Base-by-base conservation (phyloP, 768 basidiomycete genomes). In the Mycena alexandri region DNA sequence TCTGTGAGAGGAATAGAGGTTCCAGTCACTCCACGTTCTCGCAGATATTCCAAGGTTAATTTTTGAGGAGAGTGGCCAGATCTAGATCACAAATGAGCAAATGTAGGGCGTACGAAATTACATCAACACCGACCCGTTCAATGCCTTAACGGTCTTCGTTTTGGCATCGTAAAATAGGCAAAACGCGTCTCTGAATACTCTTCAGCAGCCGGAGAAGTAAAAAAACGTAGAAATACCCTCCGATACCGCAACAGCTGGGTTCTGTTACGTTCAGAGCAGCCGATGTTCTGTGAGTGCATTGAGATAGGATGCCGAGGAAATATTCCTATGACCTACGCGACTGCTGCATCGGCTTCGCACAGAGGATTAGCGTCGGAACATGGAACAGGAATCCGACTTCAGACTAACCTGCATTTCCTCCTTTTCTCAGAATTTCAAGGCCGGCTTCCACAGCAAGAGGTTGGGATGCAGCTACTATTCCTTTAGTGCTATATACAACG, bases 251-350 rank as follows among this genome's bases (percentile, higher is more conserved):
- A 69, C 81, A 92, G 72, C 88, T 92, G 29, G 90, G 94, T 73
- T 96, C 94, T 0, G 94, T 95, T 41, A 98, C 90, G 77, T 98
- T 98, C 72, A 99, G 78, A 17, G 95, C 96, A 5, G 91, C 96
- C 54, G 96, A 93, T 2, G 90, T 92, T 57, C 70, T 71, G 50
- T 58, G 21, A 2, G 33, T 7, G 51, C 16, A 19, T 14, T 61
- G 42, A 63, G 48, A 41, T n/a, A 22, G 25, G 12, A 22, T 25
- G 17, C 53, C 25, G 38, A 25, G 6, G 9, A 3, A 36, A 25
- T 6, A 33, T 16, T 13, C 22, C 17, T 17, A 16, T 6, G 38
- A 52, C 66, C 19, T 64, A 71, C 29, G 98, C 98, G 19, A 98
- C 96, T 9, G 98, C 96, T 33, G 95, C 95, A 80, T 98, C 95